These are phyloP conservation scores for Dothideomycetes sp. DNA, from an alignment of 2,329 filamentous ascomycete species.

Conservation along the genomic window DNA sequence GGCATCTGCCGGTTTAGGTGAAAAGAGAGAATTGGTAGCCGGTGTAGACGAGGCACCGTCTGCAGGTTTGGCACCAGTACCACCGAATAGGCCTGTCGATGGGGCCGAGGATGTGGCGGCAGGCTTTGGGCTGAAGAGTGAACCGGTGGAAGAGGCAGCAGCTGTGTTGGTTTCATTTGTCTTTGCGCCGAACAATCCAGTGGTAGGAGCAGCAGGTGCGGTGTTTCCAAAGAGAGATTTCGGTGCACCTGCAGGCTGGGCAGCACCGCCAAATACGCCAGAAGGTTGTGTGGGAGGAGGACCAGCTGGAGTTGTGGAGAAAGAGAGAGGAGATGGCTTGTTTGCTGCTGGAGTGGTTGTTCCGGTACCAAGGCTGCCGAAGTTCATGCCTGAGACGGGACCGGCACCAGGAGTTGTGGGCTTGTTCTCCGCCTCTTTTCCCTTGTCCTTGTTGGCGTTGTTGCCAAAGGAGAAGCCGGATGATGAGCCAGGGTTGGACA, in stretches of 20 bases:
- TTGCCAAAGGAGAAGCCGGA: conserved; percentile 10
- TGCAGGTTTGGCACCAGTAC: conserved; percentile 1
- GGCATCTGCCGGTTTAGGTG: background rate
- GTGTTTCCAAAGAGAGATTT: background rate
- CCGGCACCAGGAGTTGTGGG: conserved; percentile 36
- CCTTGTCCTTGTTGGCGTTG: conserved; percentile 1
- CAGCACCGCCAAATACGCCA: conserved; percentile 10
- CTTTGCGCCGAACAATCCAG: conserved; percentile 1
- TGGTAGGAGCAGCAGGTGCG: background rate
- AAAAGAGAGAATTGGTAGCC: background rate
- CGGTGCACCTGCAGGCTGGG: background rate
- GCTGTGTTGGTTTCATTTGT: conserved; percentile 1
- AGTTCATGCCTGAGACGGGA: conserved; percentile 3
- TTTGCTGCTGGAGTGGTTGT: conserved; percentile 15
- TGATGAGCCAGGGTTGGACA: conserved; percentile 3
- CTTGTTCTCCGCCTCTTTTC: conserved; percentile 9
- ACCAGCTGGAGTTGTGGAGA: conserved; percentile 20
- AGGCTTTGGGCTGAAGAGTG: conserved; percentile 8
- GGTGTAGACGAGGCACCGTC: conserved; percentile 2
- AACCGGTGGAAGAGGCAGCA: conserved; percentile 3
- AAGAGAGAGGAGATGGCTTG: conserved; percentile 10
- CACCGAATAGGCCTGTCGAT: conserved; percentile 5
- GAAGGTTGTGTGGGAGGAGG: conserved; percentile 11
- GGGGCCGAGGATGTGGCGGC: background rate
- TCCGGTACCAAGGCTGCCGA: conserved; percentile 5